These are phyloP conservation scores for Acer yangbiense DNA, from an alignment of 345 rosid genomes.

Conservation along the genomic window DNA sequence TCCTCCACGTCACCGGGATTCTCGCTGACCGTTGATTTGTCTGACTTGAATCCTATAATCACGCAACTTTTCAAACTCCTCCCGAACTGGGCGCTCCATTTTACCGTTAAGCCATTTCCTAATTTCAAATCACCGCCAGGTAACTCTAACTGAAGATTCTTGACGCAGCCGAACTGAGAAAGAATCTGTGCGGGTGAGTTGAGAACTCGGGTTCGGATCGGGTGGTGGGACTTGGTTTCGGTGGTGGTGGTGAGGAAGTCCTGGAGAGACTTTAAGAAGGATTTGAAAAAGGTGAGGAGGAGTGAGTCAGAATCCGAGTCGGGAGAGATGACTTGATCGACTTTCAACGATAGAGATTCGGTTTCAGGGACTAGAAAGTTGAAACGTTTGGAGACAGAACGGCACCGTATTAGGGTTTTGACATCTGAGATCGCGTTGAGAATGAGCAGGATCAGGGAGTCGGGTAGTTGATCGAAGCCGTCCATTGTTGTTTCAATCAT, in stretches of 20 bases:
- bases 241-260: slow-evolving; percentile 20
- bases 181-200: slow-evolving; percentile 41
- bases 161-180: slow-evolving; percentile 40
- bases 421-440: slow-evolving; percentile 50
- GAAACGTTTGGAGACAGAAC: slow-evolving; percentile 55
- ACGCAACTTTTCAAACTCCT: slow-evolving; percentile 39
- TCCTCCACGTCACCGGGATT: slow-evolving; percentile 18
- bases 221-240: background rate
- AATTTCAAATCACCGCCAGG: slow-evolving; percentile 42
- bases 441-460: slow-evolving; percentile 44
- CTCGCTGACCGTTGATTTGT: background rate
- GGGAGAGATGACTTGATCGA: slow-evolving; percentile 51
- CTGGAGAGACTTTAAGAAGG: slow-evolving; percentile 30
- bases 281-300: slow-evolving; percentile 30
- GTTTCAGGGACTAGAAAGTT: slow-evolving; percentile 45
- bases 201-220: background rate
- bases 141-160: slow-evolving; percentile 41
- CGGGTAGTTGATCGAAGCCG: slow-evolving; percentile 51
- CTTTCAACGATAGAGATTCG: slow-evolving; percentile 43
- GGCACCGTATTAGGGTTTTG: slow-evolving; percentile 47
- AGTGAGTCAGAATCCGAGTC: slow-evolving; percentile 33
- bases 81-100: slow-evolving; percentile 50
- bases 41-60: slow-evolving; percentile 37
- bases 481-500: slow-evolving; percentile 29
- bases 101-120: slow-evolving; percentile 33